phyloP scores from a whole-genome alignment of 257 asterid genomes.

The Salvia hispanica region DNA sequence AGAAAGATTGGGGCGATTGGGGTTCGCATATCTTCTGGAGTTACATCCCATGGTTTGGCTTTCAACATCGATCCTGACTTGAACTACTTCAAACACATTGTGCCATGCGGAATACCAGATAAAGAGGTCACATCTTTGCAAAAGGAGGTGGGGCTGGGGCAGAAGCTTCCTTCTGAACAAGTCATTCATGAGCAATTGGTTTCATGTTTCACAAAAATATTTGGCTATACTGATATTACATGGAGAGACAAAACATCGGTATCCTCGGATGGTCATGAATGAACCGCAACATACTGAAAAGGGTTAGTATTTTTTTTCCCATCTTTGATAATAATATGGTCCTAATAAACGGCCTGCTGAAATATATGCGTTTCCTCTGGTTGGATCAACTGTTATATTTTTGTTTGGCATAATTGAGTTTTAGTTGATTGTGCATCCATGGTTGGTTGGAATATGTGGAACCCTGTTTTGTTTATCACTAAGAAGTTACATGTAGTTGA shows the following conservation, averaged over 20 bases:
- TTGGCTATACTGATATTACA: constrained; percentile 17
- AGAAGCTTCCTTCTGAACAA: constrained; percentile 7
- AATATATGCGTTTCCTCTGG: background rate
- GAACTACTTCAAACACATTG: constrained; percentile 22
- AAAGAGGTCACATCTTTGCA: constrained; percentile 27
- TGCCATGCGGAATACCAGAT: constrained; percentile 22
- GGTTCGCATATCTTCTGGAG: constrained; percentile 20
- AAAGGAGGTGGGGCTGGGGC: background rate
- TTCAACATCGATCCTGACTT: constrained; percentile 22
- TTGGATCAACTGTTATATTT: background rate
- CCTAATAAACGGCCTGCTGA: background rate
- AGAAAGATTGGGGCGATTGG: constrained; percentile 24
- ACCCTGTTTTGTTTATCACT: no score
- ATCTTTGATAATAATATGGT: background rate
- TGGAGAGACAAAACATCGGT: constrained; percentile 14
- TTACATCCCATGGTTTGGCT: constrained; percentile 15
- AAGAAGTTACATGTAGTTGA: no score
- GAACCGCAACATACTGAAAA: background rate
- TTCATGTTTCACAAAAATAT: constrained; percentile 4
- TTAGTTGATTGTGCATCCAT: no score
- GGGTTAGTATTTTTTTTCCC: background rate
- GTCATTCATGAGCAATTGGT: constrained; percentile 14
- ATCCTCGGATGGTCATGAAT: background rate
- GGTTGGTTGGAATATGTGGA: no score
- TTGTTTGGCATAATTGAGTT: no score